Evolutionary conservation across 2,329 filamentous ascomycete species (phyloP).

Genomic region (Neobulgaria alba): DNA sequence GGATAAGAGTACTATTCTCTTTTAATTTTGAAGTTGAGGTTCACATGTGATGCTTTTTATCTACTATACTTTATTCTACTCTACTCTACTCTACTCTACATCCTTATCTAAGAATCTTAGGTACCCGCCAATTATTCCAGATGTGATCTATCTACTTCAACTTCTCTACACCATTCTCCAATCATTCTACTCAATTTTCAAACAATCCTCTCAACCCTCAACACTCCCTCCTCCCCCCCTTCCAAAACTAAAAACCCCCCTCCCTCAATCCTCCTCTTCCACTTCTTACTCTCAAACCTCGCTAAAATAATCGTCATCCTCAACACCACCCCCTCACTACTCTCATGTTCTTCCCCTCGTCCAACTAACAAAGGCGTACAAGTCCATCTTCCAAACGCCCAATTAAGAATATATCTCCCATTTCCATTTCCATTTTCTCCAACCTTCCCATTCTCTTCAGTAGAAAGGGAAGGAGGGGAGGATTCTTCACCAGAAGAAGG

Average conservation of each 20-base stretch:
- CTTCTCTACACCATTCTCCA: too few relatives aligned
- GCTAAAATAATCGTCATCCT: conserved; percentile 71
- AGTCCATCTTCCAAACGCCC: conserved; percentile 95
- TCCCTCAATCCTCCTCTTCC: conserved; percentile 63
- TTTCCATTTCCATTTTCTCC: too few relatives aligned
- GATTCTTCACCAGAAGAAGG: conserved; percentile 39
- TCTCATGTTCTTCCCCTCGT: conserved; percentile 42
- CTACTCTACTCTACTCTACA: background rate
- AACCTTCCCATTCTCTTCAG: too few relatives aligned
- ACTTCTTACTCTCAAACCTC: conserved; percentile 64
- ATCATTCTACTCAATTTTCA: conserved; percentile 8
- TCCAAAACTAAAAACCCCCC: conserved; percentile 45
- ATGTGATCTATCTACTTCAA: too few relatives aligned
- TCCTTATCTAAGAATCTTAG: too few relatives aligned
- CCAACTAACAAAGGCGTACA: conserved; percentile 59
- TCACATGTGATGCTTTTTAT: background rate
- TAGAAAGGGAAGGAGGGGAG: conserved; percentile 21
- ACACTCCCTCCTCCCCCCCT: conserved; percentile 36
- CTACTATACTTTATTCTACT: background rate
- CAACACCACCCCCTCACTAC: conserved; percentile 45
- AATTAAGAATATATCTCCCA: conserved; percentile 81
- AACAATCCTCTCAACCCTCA: conserved; percentile 38
- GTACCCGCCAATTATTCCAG: too few relatives aligned
- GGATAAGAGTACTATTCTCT: too few relatives aligned
- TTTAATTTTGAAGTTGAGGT: too few relatives aligned